Conservation (phyloP, 345 rosid genomes). For the Camelina neglecta region DNA sequence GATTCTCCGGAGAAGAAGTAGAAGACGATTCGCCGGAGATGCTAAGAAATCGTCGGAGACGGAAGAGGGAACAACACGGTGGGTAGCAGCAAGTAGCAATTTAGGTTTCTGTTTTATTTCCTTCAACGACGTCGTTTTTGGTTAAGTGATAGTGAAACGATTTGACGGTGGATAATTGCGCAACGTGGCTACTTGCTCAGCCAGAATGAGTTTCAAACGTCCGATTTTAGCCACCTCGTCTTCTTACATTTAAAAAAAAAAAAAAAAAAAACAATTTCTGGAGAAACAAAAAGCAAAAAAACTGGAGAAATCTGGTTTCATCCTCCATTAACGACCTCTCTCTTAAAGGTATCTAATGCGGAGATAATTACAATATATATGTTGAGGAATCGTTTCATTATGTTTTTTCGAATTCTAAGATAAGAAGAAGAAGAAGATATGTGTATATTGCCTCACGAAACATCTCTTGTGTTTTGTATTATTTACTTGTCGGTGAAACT, state of each 20-base stretch:
- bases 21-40: constrained; percentile 4
- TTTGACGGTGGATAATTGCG: constrained; percentile 35
- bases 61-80: constrained; percentile 6
- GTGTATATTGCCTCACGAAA: too few relatives aligned
- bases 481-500: neutral
- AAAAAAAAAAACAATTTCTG: neutral
- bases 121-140: neutral
- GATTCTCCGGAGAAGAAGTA: neutral
- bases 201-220: constrained; percentile 39
- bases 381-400: too few relatives aligned
- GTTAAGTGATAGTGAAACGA: neutral
- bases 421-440: too few relatives aligned
- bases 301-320: constrained; percentile 27
- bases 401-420: too few relatives aligned
- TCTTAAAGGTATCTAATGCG: constrained; percentile 14
- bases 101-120: constrained; percentile 11
- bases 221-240: constrained; percentile 35
- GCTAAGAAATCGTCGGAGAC: constrained; percentile 17
- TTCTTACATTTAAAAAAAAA: neutral
- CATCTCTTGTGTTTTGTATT: neutral
- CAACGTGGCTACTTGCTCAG: constrained; percentile 34
- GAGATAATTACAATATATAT: neutral
- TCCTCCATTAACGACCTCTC: constrained; percentile 45
- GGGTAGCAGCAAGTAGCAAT: neutral
- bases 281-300: neutral